These are phyloP conservation scores for Aureobasidium sp. DNA, from an alignment of 2,329 filamentous ascomycete species.

Conservation along the genomic window DNA sequence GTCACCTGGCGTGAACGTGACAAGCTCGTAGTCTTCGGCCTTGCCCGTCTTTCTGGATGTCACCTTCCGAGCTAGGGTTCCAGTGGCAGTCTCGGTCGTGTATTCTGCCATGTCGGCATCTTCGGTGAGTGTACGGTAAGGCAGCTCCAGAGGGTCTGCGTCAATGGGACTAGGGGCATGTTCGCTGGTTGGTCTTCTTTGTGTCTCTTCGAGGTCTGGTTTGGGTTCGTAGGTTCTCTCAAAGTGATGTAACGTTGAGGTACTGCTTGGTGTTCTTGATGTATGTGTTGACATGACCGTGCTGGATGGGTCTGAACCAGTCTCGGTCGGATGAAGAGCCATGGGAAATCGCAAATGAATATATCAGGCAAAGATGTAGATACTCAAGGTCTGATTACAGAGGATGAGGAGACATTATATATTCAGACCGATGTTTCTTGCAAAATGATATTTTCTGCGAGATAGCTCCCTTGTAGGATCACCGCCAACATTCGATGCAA, in stretches of 20 bases:
- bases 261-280: not conserved
- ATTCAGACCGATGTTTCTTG: not conserved
- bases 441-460: not conserved
- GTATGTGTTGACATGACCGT: not conserved
- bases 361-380: not conserved
- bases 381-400: not conserved
- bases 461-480: not conserved
- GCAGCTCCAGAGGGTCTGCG: constrained; percentile 14
- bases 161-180: not conserved
- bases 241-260: not conserved
- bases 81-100: constrained; percentile 19
- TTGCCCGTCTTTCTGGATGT: constrained; percentile 20
- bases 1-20: constrained; percentile 58
- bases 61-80: constrained; percentile 18
- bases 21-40: constrained; percentile 44
- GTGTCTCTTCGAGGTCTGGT: not conserved
- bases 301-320: not conserved
- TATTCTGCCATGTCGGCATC: constrained; percentile 21
- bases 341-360: no score
- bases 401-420: not conserved
- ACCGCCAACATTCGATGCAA: not conserved
- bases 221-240: not conserved
- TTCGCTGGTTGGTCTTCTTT: not conserved
- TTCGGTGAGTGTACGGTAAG: constrained; percentile 17
- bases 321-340: not conserved